These are phyloP conservation scores for Pichia gijzeniarum DNA, from an alignment of 805 yeast species.

Conservation along the genomic window DNA sequence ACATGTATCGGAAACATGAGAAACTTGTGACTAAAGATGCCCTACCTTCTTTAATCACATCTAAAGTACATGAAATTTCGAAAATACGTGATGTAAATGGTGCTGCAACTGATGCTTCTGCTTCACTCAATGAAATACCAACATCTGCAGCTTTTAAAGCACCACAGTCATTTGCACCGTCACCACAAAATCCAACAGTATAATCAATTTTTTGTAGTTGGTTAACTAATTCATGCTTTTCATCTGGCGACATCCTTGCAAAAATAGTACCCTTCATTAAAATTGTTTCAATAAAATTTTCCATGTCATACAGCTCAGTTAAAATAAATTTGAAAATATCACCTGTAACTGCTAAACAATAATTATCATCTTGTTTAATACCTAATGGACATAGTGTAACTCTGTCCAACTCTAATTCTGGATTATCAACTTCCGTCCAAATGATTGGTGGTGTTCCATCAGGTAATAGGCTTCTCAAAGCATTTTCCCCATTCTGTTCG, in stretches of 20 bases:
- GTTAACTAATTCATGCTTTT: slow-evolving; percentile 91
- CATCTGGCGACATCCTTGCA: slow-evolving; percentile 99
- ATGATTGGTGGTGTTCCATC: slow-evolving; percentile 29
- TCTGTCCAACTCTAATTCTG: slow-evolving; percentile 53
- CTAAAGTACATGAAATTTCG: slow-evolving; percentile 88
- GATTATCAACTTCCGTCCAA: slow-evolving; percentile 68
- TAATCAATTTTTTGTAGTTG: slow-evolving; percentile 79
- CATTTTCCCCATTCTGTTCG: slow-evolving; percentile 8
- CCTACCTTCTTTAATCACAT: slow-evolving; percentile 90
- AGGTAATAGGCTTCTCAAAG: background rate
- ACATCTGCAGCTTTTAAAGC: slow-evolving; percentile 97
- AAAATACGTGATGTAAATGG: slow-evolving; percentile 90
- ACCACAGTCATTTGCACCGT: slow-evolving; percentile 99
- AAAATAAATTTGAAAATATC: slow-evolving; percentile 79
- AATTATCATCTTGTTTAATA: slow-evolving; percentile 33
- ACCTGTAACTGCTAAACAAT: slow-evolving; percentile 83
- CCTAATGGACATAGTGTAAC: slow-evolving; percentile 49
- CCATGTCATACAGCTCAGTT: slow-evolving; percentile 41
- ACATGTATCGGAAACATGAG: slow-evolving; percentile 97
- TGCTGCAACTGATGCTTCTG: slow-evolving; percentile 98
- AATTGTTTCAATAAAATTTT: slow-evolving; percentile 43
- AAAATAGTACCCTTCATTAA: slow-evolving; percentile 70
- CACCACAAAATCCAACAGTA: slow-evolving; percentile 97
- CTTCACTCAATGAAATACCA: slow-evolving; percentile 92
- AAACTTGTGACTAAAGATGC: slow-evolving; percentile 93